Base-by-base conservation (phyloP, 257 asterid species). In the Cruciata laevipes region DNA sequence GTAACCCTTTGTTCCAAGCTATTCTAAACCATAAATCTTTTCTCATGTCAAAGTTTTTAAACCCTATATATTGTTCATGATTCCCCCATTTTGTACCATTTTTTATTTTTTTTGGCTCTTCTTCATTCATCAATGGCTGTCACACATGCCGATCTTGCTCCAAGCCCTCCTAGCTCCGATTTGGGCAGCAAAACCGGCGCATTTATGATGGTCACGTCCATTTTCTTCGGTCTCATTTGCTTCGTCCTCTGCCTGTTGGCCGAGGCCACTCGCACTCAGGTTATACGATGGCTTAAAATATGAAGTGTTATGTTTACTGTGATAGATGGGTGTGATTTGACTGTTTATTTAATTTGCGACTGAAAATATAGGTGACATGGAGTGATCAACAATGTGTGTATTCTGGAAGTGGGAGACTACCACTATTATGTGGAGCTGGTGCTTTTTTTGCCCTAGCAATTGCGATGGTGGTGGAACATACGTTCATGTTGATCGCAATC, bases 1-100 rank as follows among this genome's bases (percentile, higher is more conserved):
- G 98, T 88, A 93, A 93, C 94, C 96, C 93, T 87, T 85, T 84
- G 91, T 67, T 83, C 81, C 91, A 93, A 89, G 98, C 85, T 76
- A 93, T 89, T 80, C 98, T 79, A 78, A 74, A 81, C 65, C 56
- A 27, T 59, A 65, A 74, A 71, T 73, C 73, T 64, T 64, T 76
- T 73, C 77, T 17, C 63, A 38, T 30, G 42, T 56, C 25, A 32
- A 57, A 21, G 60, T 37, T 47, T 16, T 47, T 3, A 42, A 44
- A 47, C 31, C 55, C 33, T 30, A n/a, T 23, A 60, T 21, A 31
- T 31, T 9, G 20, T 1, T 17, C 55, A 16, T 14, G 5, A 49
- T 67, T 60, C 32, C 57, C 57, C 23, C 53, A 23, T 55, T 23
- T 57, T 57, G 13, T 63, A 14, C 68, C 38, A 49, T 52, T 55